Evolutionary conservation across 2,329 filamentous ascomycete genomes (phyloP).

Genomic region (Talaromyces sp.): DNA sequence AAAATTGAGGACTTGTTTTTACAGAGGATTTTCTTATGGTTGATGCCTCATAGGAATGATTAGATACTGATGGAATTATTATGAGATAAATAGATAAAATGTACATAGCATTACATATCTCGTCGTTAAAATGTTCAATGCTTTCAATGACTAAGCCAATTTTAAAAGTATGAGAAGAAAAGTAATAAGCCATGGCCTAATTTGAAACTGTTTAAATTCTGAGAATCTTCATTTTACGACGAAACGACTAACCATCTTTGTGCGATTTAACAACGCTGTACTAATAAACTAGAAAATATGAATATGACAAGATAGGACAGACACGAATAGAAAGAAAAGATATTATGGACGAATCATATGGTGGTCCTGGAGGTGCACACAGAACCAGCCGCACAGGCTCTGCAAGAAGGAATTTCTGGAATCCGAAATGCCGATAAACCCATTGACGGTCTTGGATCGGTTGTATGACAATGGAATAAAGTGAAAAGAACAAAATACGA

Average conservation of each 20-base stretch:
- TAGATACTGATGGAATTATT: neutral
- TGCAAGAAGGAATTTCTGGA: neutral
- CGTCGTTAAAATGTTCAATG: neutral
- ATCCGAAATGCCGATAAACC: neutral
- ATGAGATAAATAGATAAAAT: neutral
- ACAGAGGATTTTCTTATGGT: neutral
- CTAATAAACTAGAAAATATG: neutral
- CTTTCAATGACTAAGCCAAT: neutral
- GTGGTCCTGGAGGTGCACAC: neutral
- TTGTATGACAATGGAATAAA: neutral
- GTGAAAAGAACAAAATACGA: neutral
- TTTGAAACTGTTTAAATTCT: neutral
- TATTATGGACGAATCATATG: neutral
- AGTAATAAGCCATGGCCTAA: no score
- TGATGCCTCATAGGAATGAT: neutral
- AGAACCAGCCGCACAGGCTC: neutral
- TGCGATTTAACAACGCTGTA: neutral
- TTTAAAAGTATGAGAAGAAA: no score
- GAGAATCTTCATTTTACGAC: neutral
- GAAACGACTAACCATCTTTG: neutral
- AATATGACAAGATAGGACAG: neutral
- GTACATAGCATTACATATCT: neutral
- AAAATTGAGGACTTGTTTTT: constrained; percentile 39
- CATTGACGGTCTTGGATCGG: neutral
- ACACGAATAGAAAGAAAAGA: neutral